Evolutionary conservation across 768 basidiomycete genomes (phyloP), one percentile per base, ranked within the genome.

Genomic region (Chalciporus piperatus): DNA sequence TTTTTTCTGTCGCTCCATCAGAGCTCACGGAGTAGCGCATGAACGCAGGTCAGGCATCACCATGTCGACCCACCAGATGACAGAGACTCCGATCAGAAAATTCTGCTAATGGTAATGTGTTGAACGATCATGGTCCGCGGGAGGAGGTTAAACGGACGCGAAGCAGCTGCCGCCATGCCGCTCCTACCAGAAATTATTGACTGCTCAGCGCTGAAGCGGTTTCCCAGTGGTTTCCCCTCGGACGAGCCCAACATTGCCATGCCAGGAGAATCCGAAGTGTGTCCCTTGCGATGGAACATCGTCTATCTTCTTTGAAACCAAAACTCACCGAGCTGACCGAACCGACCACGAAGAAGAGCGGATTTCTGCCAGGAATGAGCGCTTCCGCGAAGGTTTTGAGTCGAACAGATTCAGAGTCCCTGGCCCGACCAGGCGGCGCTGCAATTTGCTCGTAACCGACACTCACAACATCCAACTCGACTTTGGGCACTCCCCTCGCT

Each of bases 301-400:
- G 27, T 27, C 27, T 27, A 9, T 27, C 27, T 27, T 27, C 27
- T 27, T 27, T 27, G 27, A 32, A 12, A 32, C 6, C 28, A 30
- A 30, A 2, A 22, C 22, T 22, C 22, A 22, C 27, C 25, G 25
- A 7, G 7, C 25, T 25, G 4, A 25, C 25, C 25, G 25, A 25
- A 7, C 25, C 3, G 25, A 25, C 25, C 25, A 28, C 9, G 25
- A 16, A 41, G 41, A 8, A 22, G 41, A 39, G n/a, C 38, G 25
- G 20, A 33, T 25, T 20, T 23, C 23, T 22, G 41, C 27, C n/a
- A 32, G 16, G 23, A 19, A 28, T 30, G 42, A 46, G 23, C 8
- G 4, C 33, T 22, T 48, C 60, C 60, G 60, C 60, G 54, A 61
- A 62, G 42, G 61, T 63, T 63, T 52, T 45, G 49, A 53, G 59